phyloP scores from a whole-genome alignment of 805 yeast genomes.

The Teunomyces pallodes region DNA sequence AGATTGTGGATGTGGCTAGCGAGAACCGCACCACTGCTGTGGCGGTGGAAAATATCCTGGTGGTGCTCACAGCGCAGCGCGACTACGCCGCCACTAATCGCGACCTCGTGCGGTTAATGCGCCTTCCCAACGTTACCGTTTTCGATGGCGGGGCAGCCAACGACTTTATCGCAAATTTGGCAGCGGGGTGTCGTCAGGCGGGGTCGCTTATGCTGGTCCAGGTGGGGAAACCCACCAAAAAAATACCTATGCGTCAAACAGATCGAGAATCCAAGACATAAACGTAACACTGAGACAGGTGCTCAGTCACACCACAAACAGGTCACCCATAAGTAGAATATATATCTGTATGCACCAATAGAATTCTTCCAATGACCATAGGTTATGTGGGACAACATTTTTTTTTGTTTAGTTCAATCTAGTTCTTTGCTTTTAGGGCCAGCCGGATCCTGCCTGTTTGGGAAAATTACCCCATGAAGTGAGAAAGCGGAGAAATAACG shows the following conservation, averaged over 20 bases:
- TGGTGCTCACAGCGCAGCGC: conserved; percentile 4
- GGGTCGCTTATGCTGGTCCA: background rate
- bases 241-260: too few species aligned
- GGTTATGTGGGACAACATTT: background rate
- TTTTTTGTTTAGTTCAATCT: background rate
- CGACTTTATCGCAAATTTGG: conserved; percentile 5
- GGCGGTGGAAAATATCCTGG: conserved; percentile 9
- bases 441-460: background rate
- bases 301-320: background rate
- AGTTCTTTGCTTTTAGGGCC: too few species aligned
- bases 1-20: background rate
- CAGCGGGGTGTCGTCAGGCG: background rate
- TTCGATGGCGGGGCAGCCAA: conserved; percentile 6
- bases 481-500: background rate
- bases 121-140: background rate
- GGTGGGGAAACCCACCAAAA: background rate
- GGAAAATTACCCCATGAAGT: background rate
- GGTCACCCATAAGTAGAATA: too few species aligned
- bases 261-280: background rate
- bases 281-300: background rate
- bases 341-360: background rate
- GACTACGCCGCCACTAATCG: conserved; percentile 9
- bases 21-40: background rate
- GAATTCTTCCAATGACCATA: background rate
- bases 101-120: conserved; percentile 6